Percentiles rank a stretch among this genome's conserved stretches.
phyloP scores from a whole-genome alignment of 192 early-diverging fungal species.

The Funneliformis geosporum region DNA sequence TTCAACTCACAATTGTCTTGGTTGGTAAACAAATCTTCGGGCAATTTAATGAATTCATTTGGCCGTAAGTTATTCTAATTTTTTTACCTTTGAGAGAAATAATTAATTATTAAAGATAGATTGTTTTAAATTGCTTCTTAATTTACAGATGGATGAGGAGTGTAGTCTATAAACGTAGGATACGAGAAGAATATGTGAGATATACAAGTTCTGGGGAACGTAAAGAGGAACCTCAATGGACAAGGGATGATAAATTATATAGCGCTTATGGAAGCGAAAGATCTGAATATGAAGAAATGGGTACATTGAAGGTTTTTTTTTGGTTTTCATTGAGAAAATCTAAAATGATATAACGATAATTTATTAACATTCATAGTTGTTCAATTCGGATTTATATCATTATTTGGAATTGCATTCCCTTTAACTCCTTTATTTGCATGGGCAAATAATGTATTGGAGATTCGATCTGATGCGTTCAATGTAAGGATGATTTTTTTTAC shows the following conservation, averaged over 20 bases:
- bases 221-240: constrained; percentile 44
- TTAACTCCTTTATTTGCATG: constrained; percentile 67
- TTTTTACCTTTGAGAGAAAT: not conserved
- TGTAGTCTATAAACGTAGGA: not conserved
- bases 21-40: constrained; percentile 54
- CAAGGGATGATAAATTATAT: constrained; percentile 43
- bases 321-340: too few relatives aligned
- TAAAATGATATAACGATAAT: not conserved
- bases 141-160: not conserved
- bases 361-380: constrained; percentile 49
- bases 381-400: constrained; percentile 68
- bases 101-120: not conserved
- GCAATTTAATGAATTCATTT: constrained; percentile 45
- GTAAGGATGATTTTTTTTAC: constrained; percentile 12
- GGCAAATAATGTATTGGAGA: constrained; percentile 59
- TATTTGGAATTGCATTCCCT: constrained; percentile 68
- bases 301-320: not conserved
- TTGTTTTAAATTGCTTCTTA: not conserved
- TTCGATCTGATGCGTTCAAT: constrained; percentile 55
- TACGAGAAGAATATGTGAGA: not conserved
- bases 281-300: constrained; percentile 41
- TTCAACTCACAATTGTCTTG: constrained; percentile 62
- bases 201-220: not conserved
- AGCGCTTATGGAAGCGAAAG: not conserved
- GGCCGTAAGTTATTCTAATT: constrained; percentile 39